Percentiles rank a stretch among this genome's conserved stretches.
Conservation (phyloP, 371 early-diverging fungal genomes). For the Mucor saturninus region DNA sequence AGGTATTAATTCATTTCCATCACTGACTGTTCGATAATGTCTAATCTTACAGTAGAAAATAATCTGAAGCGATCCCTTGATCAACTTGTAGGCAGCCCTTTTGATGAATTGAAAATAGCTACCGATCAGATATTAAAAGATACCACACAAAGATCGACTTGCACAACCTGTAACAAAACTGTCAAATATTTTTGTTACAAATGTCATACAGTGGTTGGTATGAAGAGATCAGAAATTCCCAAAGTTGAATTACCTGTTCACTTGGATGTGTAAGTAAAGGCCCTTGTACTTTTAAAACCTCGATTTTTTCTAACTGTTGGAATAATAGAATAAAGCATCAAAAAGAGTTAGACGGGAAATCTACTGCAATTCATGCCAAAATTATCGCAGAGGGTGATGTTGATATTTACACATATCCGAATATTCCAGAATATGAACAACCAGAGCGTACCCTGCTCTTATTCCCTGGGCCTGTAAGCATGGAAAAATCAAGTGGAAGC, state of each 20-base stretch:
- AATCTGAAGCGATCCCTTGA: conserved; percentile 20
- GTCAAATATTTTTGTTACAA: conserved; percentile 79
- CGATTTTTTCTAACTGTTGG: neutral
- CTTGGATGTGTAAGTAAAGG: conserved; percentile 68
- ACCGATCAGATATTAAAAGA: conserved; percentile 44
- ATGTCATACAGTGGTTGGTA: conserved; percentile 64
- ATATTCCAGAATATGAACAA: conserved; percentile 57
- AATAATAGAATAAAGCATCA: conserved; percentile 75
- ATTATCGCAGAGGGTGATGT: conserved; percentile 75
- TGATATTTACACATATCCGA: conserved; percentile 58
- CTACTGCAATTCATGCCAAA: conserved; percentile 86
- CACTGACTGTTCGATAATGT: neutral
- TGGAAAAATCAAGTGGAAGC: too few species aligned
- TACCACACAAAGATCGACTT: conserved; percentile 43
- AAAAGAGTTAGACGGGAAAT: conserved; percentile 81
- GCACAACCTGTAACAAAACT: conserved; percentile 68
- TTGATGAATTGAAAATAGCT: conserved; percentile 42
- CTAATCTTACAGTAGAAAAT: conserved; percentile 5
- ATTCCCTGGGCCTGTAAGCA: conserved; percentile 80
- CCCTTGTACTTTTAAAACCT: neutral
- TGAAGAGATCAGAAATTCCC: conserved; percentile 60
- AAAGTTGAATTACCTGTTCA: conserved; percentile 75
- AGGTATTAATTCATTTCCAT: neutral
- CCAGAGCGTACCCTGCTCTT: conserved; percentile 75
- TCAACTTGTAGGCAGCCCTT: conserved; percentile 19